These are phyloP conservation scores for Lumnitzera littorea DNA, from an alignment of 345 rosid genomes.

Conservation along the genomic window DNA sequence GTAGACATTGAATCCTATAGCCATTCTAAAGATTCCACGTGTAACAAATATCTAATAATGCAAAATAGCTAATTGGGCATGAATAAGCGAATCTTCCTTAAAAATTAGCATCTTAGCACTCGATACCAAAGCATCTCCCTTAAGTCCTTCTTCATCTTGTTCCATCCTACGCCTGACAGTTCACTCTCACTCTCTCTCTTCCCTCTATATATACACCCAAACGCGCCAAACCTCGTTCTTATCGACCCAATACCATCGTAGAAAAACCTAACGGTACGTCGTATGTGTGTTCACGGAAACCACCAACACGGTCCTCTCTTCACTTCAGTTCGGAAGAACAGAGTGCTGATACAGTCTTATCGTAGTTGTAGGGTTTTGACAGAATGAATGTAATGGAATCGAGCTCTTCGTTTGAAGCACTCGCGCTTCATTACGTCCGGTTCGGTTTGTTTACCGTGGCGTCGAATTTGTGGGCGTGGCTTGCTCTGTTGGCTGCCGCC, in stretches of 20 bases:
- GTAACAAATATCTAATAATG: no score
- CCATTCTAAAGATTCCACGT: no score
- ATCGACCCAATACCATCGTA: background rate
- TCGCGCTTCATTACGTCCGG: slow-evolving; percentile 35
- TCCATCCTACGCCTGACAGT: slow-evolving; percentile 24
- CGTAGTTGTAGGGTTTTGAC: background rate
- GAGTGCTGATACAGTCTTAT: no score
- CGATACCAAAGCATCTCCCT: slow-evolving; percentile 55
- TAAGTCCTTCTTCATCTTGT: slow-evolving; percentile 2
- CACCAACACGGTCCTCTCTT: background rate
- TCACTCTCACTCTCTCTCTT: background rate
- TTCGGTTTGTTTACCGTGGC: slow-evolving; percentile 37
- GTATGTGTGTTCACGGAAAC: no score
- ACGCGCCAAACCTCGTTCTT: slow-evolving; percentile 1
- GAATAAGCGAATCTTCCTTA: no score
- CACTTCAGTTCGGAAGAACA: background rate
- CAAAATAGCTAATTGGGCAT: no score
- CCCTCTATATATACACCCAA: background rate
- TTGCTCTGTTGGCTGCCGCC: slow-evolving; percentile 60
- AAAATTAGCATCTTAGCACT: slow-evolving; percentile 37
- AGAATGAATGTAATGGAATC: slow-evolving; percentile 20
- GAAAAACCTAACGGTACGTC: background rate
- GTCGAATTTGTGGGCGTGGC: slow-evolving; percentile 62
- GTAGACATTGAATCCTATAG: no score
- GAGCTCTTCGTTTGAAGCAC: slow-evolving; percentile 41